phyloP scores from a whole-genome alignment of 768 basidiomycete genomes.

The Naganishia vaughanmartiniae region DNA sequence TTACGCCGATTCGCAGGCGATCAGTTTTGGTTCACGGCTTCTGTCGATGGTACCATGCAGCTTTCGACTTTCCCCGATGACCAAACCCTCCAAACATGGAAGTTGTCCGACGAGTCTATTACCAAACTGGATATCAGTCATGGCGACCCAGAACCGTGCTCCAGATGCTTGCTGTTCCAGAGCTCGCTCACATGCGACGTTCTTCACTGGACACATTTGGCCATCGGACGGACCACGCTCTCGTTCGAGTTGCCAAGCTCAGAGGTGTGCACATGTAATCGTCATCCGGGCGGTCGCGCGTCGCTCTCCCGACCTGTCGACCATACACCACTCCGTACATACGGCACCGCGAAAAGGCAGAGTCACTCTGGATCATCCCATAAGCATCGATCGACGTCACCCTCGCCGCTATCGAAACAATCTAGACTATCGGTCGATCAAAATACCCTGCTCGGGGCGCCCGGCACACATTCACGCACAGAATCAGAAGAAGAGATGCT shows the following conservation, averaged over 20 bases:
- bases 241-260: slow-evolving; percentile 3
- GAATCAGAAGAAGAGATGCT: slow-evolving; percentile 16
- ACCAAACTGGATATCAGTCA: not conserved
- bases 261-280: slow-evolving; percentile 11
- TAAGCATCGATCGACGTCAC: slow-evolving; percentile 15
- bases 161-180: slow-evolving; percentile 8
- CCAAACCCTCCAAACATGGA: slow-evolving; percentile 1
- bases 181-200: not conserved
- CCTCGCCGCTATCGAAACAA: slow-evolving; percentile 15
- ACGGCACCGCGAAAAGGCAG: not conserved
- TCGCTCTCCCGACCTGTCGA: slow-evolving; percentile 15
- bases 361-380: slow-evolving; percentile 13
- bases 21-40: slow-evolving; percentile 6
- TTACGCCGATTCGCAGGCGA: not conserved
- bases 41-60: not conserved
- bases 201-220: not conserved
- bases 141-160: not conserved
- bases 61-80: slow-evolving; percentile 10
- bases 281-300: slow-evolving; percentile 15
- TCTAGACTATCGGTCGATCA: not conserved
- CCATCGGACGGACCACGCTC: slow-evolving; percentile 5
- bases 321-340: slow-evolving; percentile 2
- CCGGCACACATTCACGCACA: not conserved
- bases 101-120: slow-evolving; percentile 7
- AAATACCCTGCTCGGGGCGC: not conserved